Conservation (phyloP, 345 rosid species). For the Moricandia arvensis region DNA sequence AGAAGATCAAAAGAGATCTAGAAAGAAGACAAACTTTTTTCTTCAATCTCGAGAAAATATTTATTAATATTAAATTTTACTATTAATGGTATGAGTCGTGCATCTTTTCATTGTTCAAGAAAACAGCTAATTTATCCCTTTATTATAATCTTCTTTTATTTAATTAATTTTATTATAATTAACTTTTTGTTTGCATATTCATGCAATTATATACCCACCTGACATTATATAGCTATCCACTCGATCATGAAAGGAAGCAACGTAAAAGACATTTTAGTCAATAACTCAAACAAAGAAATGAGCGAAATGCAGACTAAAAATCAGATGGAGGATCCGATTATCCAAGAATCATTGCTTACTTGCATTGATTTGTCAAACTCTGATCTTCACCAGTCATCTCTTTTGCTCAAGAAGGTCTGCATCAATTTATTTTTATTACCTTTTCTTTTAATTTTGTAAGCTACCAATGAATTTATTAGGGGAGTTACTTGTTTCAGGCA, state of each 20-base stretch:
- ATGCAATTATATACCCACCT: background rate
- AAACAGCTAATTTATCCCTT: background rate
- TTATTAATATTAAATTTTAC: background rate
- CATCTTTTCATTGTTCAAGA: background rate
- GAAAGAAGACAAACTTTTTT: background rate
- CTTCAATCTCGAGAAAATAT: background rate
- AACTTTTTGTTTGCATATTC: background rate
- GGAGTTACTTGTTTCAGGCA: constrained; percentile 43
- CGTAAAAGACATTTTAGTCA: background rate
- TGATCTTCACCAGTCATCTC: constrained; percentile 29
- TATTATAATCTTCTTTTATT: background rate
- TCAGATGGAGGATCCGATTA: background rate
- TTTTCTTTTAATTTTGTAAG: background rate
- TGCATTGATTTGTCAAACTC: constrained; percentile 26
- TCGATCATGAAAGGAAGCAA: background rate
- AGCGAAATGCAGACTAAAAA: constrained; percentile 7
- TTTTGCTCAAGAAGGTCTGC: constrained; percentile 13
- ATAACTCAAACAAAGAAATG: background rate
- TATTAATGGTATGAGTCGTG: background rate
- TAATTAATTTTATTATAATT: background rate
- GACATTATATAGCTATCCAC: background rate
- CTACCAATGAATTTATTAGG: background rate
- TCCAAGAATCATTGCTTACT: constrained; percentile 25
- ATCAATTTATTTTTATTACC: background rate
- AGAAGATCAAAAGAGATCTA: background rate